Conservation (phyloP, 345 rosid genomes). For the Balakata baccata region DNA sequence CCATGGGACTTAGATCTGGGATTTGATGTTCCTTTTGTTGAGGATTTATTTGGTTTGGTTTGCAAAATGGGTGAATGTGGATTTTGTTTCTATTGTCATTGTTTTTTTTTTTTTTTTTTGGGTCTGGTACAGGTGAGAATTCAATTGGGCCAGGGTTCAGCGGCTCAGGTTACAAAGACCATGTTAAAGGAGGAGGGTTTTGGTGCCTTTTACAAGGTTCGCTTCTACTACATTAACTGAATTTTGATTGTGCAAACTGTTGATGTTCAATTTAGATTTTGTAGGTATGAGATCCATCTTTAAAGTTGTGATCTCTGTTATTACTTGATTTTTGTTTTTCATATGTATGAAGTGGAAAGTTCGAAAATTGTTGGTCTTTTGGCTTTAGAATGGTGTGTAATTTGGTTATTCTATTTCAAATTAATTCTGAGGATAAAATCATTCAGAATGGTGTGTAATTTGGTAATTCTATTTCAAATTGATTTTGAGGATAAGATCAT, state of each 20-base stretch:
- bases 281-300: not conserved
- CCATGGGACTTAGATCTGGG: slow-evolving; percentile 41
- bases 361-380: not conserved
- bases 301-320: not conserved
- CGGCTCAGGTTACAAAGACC: slow-evolving; percentile 60
- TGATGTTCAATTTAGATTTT: slow-evolving; percentile 7
- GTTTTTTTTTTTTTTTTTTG: slow-evolving; percentile 14
- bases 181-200: slow-evolving; percentile 87
- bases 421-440: too few species aligned
- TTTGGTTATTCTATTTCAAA: not conserved
- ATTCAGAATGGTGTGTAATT: not conserved
- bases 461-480: not conserved
- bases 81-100: slow-evolving; percentile 12
- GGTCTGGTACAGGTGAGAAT: slow-evolving; percentile 77
- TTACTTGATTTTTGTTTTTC: not conserved
- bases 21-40: slow-evolving; percentile 8
- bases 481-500: too few species aligned
- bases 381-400: not conserved
- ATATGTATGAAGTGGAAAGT: not conserved
- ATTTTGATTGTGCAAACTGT: not conserved
- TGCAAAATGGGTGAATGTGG: not conserved
- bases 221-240: not conserved
- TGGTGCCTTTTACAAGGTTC: slow-evolving; percentile 92
- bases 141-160: slow-evolving; percentile 97
- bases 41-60: not conserved